Conservation (phyloP, 2,329 filamentous ascomycete genomes). For the Emergomyces orientalis region DNA sequence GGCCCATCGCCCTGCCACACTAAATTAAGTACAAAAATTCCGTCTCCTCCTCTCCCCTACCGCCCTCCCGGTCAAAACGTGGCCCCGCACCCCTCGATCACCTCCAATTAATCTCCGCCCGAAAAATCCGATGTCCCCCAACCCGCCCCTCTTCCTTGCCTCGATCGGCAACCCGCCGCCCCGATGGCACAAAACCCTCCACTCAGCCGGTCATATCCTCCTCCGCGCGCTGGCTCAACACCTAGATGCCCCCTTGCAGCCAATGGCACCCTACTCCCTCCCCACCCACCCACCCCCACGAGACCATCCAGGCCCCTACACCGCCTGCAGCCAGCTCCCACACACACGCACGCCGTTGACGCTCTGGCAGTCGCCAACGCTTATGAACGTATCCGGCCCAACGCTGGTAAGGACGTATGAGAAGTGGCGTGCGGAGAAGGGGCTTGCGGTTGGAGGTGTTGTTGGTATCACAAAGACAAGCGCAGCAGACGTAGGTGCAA, state of each 20-base stretch:
- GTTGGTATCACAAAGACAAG: neutral
- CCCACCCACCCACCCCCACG: slow-evolving; percentile 42
- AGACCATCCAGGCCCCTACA: slow-evolving; percentile 43
- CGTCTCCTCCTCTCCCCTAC: neutral
- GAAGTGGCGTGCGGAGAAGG: slow-evolving; percentile 22
- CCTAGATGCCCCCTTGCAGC: slow-evolving; percentile 30
- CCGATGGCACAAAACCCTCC: slow-evolving; percentile 64
- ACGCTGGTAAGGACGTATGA: slow-evolving; percentile 60
- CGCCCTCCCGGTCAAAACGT: neutral
- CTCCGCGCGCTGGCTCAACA: slow-evolving; percentile 51
- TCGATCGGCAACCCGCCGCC: slow-evolving; percentile 76
- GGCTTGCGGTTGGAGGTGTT: neutral
- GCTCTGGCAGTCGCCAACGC: slow-evolving; percentile 62
- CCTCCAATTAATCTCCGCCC: neutral
- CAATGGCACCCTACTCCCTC: slow-evolving; percentile 29
- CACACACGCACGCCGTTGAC: slow-evolving; percentile 47
- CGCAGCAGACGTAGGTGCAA: slow-evolving; percentile 1
- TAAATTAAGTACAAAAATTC: neutral
- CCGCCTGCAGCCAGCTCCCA: slow-evolving; percentile 37
- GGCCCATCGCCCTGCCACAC: neutral
- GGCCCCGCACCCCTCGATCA: neutral
- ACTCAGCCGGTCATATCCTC: slow-evolving; percentile 77
- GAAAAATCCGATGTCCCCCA: neutral
- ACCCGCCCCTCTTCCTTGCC: slow-evolving; percentile 62
- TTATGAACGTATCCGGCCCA: slow-evolving; percentile 78